phyloP scores from a whole-genome alignment of 257 asterid genomes.

The Solanum medicagineum region DNA sequence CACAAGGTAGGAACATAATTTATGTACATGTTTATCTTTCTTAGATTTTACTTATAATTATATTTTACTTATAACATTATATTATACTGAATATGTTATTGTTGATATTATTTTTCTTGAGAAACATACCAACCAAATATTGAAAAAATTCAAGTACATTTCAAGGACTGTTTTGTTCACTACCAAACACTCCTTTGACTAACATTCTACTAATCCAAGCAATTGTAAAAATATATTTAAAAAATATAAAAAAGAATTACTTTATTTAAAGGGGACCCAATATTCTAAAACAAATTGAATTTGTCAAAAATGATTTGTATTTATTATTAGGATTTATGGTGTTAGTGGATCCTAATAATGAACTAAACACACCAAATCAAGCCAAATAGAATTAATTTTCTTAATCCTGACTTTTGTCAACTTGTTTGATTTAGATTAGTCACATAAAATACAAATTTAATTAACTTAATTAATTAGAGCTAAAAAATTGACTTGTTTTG shows the following conservation, averaged over 20 bases:
- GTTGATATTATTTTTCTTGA: neutral
- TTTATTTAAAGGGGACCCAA: neutral
- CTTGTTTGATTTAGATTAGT: neutral
- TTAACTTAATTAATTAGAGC: neutral
- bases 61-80: no score
- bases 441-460: neutral
- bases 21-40: no score
- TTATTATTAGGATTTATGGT: neutral
- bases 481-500: neutral
- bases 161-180: neutral
- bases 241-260: neutral
- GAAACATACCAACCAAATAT: neutral
- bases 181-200: neutral
- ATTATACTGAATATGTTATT: no score
- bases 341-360: neutral
- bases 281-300: neutral
- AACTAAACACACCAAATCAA: neutral
- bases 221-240: neutral
- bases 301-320: neutral
- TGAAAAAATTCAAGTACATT: neutral
- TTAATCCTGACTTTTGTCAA: neutral
- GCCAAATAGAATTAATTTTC: neutral
- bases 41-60: no score
- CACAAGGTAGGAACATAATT: no score
- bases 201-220: neutral